Conservation (phyloP, 2,329 filamentous ascomycete genomes). For the Ophiobolus disseminans region DNA sequence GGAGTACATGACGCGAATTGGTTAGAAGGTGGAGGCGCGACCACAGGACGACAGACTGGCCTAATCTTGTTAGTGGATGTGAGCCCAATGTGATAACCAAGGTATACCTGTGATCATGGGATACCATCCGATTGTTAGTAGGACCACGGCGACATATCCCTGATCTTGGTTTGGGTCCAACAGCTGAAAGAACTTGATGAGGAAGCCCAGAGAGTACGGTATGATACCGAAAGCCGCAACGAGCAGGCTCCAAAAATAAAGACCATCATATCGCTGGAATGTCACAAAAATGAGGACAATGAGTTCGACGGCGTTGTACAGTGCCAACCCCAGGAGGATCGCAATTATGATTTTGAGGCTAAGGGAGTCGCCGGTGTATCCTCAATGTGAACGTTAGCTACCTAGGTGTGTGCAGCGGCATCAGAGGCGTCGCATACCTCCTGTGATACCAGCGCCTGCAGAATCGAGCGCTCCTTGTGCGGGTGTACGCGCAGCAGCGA, state of each 20-base stretch:
- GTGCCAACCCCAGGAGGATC: constrained; percentile 46
- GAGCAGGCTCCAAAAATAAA: constrained; percentile 60
- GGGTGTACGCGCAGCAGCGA: constrained; percentile 24
- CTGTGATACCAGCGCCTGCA: constrained; percentile 42
- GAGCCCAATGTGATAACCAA: constrained; percentile 5
- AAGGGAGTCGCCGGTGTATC: constrained; percentile 42
- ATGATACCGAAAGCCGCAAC: constrained; percentile 54
- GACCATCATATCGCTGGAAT: constrained; percentile 56
- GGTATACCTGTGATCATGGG: constrained; percentile 61
- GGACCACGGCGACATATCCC: constrained; percentile 51
- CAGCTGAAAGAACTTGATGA: constrained; percentile 52
- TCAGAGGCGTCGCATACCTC: constrained; percentile 24
- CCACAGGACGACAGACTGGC: constrained; percentile 68
- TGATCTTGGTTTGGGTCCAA: constrained; percentile 31
- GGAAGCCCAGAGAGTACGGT: constrained; percentile 57
- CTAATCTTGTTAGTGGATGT: constrained; percentile 30
- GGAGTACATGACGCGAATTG: constrained; percentile 57
- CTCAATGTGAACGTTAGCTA: constrained; percentile 13
- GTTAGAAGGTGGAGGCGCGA: constrained; percentile 68
- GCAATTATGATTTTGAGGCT: constrained; percentile 40
- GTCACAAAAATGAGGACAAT: constrained; percentile 56
- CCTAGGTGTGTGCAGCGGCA: background rate
- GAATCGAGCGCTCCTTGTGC: constrained; percentile 37
- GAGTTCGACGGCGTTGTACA: constrained; percentile 55
- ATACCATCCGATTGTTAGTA: constrained; percentile 63